Evolutionary conservation across 768 basidiomycete genomes (phyloP), one percentile per base, ranked within the genome.

Genomic region (Baorangia bicolor): DNA sequence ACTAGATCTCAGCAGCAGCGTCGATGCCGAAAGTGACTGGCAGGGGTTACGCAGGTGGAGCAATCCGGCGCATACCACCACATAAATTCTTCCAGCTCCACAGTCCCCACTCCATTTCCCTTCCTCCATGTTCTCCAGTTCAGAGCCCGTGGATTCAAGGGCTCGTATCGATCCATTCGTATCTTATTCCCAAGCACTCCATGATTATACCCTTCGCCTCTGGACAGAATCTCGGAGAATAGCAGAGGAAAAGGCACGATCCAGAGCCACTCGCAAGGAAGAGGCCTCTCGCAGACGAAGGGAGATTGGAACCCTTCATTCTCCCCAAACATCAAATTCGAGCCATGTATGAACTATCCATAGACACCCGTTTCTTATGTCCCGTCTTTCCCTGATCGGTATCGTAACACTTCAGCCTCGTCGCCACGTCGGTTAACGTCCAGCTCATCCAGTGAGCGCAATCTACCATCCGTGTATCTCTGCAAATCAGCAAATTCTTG

Each of bases 181-280:
- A 44, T 75, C 75, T 34, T 89, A 89, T 64, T 81, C 87, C 18
- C 83, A 81, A 62, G 77, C 85, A 41, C 72, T 89, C 33, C 84
- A 87, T 66, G 77, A 85, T 53, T 88, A 87, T 57, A 88, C 87
- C 28, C 77, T 87, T 48, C 76, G 68, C 39, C 77, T 86, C 47
- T 88, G 87, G 86, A 81, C 81, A 48, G 84, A 88, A 65, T 85
- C 85, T 6, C 76, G 84, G 63, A 78, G 79, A 61, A 66, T 76
- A 53, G 81, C 79, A 37, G 86, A 86, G 64, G 81, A 85, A 64
- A 73, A 70, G 54, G 72, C 76, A 20, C 71, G 71, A 25, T 68
- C 56, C 38, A 71, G 70, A 54, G 59, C 64, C 40, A 51, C 55
- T 45, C 64, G 64, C 56, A 65, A 60, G 56, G 69, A 65, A 43